Base-by-base conservation (phyloP, 2,329 filamentous ascomycete species). In the Colletotrichum graminicola region DNA sequence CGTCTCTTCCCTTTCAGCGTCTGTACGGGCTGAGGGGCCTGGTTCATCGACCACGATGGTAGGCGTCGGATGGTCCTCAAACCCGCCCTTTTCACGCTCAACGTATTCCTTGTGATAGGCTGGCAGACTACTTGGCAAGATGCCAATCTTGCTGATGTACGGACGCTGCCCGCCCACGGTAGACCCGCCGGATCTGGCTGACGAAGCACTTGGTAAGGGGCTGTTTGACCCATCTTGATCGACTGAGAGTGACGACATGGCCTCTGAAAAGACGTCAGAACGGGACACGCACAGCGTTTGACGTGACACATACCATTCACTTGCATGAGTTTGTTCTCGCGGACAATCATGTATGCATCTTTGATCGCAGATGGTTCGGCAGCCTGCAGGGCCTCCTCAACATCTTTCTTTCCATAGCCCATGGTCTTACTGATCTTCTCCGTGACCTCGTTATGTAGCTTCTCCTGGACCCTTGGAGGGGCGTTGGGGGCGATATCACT, bases 311-410 rank as follows among this genome's bases (percentile, higher is more conserved):
- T 86, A 97, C 94, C 94, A 80, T 94, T 97, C 66, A 91, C 92
- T 80, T 95, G 93, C 95, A 98, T 98, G 80, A 98, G 89, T 81
- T 98, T 96, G 80, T 98, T 98, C 82, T 99, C 96, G 64, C 95
- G 91, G 34, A 99, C 94, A 80, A 99, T 99, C 83, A 98, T 91
- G 83, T 98, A 99, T 1, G 96, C 96, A 82, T 99, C 96, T 83
- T 99, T 99, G 86, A 99, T 98, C 14, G 96, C 95, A 70, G 95
- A 98, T 16, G 96, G 96, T 80, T 99, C 96, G 64, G 96, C 91
- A 67, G 94, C 94, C 77, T 93, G 92, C 73, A 99, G 85, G 29
- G 96, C 95, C 81, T 98, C 96, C 79, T 98, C 93, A 64, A 99
- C 95, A 84, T 99, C 96, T 73, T 92, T 92, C 80, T 94, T 95